A percentile compares a stretch with the other conserved stretches of the same genome.
These are phyloP conservation scores for Clathrus columnatus DNA, from an alignment of 768 basidiomycete genomes.

Conservation along the genomic window DNA sequence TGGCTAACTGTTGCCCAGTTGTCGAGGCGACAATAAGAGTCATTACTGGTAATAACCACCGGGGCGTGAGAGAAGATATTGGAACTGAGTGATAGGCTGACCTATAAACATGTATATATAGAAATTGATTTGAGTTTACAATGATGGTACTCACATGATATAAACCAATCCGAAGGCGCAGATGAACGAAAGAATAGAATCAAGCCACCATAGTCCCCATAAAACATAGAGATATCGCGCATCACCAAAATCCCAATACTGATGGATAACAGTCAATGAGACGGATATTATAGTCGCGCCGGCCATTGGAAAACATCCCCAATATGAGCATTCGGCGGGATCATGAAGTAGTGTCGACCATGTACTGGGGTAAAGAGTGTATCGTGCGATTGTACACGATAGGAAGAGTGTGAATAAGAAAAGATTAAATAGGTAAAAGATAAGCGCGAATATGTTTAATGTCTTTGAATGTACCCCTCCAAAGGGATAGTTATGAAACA, in stretches of 20 bases:
- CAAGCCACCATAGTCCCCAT: conserved; percentile 67
- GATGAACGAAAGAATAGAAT: conserved; percentile 43
- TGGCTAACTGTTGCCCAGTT: conserved; percentile 51
- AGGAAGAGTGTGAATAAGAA: conserved; percentile 44
- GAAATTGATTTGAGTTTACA: background rate
- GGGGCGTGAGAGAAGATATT: conserved; percentile 44
- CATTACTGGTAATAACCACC: conserved; percentile 72
- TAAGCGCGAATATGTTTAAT: conserved; percentile 34
- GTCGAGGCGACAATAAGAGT: conserved; percentile 65
- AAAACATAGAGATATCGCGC: conserved; percentile 41
- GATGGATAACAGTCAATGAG: conserved; percentile 36
- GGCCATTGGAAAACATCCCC: conserved; percentile 49
- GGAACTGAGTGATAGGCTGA: conserved; percentile 47
- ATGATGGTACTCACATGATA: conserved; percentile 43
- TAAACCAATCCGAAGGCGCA: conserved; percentile 58
- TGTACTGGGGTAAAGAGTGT: conserved; percentile 37
- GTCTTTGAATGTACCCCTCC: conserved; percentile 26
- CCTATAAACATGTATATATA: conserved; percentile 33
- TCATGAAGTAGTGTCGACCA: conserved; percentile 36
- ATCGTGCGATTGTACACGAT: conserved; percentile 37
- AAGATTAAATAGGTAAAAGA: conserved; percentile 54
- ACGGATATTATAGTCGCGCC: conserved; percentile 48
- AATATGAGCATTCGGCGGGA: conserved; percentile 41
- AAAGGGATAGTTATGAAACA: conserved; percentile 54
- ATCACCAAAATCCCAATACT: conserved; percentile 41